These are phyloP conservation scores for Lodderomyces metapsilosis DNA, from an alignment of 1,139 yeast species.

Conservation along the genomic window DNA sequence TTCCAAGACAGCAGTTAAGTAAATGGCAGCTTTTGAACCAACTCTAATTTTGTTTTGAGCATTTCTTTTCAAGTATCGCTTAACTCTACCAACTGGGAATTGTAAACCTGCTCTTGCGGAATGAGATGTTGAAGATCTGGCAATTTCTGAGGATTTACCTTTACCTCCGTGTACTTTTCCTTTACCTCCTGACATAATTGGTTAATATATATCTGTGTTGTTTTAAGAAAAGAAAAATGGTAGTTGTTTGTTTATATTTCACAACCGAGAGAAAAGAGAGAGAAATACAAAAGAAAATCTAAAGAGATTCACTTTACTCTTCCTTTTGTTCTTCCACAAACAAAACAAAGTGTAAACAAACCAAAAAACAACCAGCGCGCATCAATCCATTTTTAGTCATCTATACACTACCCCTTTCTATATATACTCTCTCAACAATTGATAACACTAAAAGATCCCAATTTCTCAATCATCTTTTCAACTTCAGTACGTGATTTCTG, in stretches of 20 bases:
- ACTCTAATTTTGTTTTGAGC: slow-evolving; percentile 95
- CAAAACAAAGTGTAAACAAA: background rate
- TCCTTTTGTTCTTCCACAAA: too few relatives aligned
- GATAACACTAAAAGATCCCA: slow-evolving; percentile 45
- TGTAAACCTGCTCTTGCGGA: slow-evolving; percentile 97
- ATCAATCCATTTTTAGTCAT: background rate
- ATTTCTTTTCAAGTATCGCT: slow-evolving; percentile 87
- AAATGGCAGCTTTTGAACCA: slow-evolving; percentile 96
- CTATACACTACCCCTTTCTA: slow-evolving; percentile 5
- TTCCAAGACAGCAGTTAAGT: slow-evolving; percentile 94
- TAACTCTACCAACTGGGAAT: slow-evolving; percentile 98
- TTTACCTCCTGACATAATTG: slow-evolving; percentile 60
- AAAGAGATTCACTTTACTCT: background rate
- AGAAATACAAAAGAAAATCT: background rate
- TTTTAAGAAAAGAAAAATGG: background rate
- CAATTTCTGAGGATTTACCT: slow-evolving; percentile 79
- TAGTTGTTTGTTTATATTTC: slow-evolving; percentile 3
- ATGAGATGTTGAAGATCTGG: slow-evolving; percentile 74
- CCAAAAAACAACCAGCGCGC: too few relatives aligned
- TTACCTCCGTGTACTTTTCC: slow-evolving; percentile 98
- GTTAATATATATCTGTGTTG: background rate
- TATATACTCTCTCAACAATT: slow-evolving; percentile 25
- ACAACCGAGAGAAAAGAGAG: background rate
- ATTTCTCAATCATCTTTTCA: slow-evolving; percentile 43
- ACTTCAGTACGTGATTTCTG: slow-evolving; percentile 57